Conservation (phyloP, 2,329 filamentous ascomycete genomes). For the Colletotrichum karsti region DNA sequence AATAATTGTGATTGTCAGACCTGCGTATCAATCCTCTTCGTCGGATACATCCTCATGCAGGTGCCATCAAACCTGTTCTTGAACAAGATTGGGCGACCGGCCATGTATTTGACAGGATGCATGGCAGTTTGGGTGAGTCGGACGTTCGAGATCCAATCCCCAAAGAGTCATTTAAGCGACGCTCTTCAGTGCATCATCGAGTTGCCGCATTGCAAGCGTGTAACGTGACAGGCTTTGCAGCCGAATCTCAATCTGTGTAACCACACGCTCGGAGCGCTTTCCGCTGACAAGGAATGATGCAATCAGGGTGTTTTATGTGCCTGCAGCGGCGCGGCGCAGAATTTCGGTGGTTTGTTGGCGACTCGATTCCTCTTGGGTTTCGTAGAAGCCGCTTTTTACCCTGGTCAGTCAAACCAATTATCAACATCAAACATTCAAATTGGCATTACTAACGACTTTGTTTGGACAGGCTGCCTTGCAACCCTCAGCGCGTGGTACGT, state of each 20-base stretch:
- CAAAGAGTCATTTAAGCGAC: slow-evolving; percentile 45
- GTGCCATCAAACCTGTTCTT: slow-evolving; percentile 33
- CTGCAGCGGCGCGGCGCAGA: slow-evolving; percentile 20
- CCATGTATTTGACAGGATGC: slow-evolving; percentile 13
- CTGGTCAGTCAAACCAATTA: too few relatives aligned
- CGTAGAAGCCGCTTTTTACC: slow-evolving; percentile 28
- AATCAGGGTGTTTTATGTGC: slow-evolving; percentile 23
- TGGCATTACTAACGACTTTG: not conserved
- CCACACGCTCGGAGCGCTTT: not conserved
- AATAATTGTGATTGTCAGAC: not conserved
- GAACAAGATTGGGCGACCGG: slow-evolving; percentile 35
- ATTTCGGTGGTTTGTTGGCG: slow-evolving; percentile 14
- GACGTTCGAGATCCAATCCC: slow-evolving; percentile 37
- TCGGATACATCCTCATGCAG: slow-evolving; percentile 40
- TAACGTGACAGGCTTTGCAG: not conserved
- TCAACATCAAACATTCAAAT: slow-evolving; percentile 14
- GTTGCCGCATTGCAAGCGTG: not conserved
- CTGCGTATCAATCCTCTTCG: slow-evolving; percentile 25
- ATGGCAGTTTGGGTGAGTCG: slow-evolving; percentile 36
- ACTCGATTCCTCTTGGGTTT: slow-evolving; percentile 25
- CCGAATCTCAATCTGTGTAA: not conserved
- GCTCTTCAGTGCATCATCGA: not conserved
- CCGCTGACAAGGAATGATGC: not conserved
- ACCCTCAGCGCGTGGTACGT: slow-evolving; percentile 26
- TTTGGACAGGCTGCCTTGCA: slow-evolving; percentile 7